phyloP scores from a whole-genome alignment of 441 rosid genomes.

The Flueggea neowawraea region DNA sequence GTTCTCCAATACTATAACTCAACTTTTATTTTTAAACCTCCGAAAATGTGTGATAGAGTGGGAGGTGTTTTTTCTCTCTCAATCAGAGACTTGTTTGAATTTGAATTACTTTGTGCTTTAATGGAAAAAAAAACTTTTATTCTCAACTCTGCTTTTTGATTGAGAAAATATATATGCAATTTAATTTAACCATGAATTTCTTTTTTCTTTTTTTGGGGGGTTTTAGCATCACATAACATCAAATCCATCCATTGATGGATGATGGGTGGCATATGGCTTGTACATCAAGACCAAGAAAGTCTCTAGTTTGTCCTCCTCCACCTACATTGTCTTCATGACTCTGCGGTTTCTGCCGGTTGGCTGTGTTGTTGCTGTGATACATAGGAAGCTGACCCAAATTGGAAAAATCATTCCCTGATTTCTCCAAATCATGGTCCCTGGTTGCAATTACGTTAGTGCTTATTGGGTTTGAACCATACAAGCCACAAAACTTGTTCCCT shows the following conservation, averaged over 20 bases:
- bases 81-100: no score
- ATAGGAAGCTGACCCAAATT: slow-evolving; percentile 40
- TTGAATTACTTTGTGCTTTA: no score
- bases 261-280: slow-evolving; percentile 56
- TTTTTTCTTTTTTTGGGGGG: no score
- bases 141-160: no score
- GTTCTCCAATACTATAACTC: no score
- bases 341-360: slow-evolving; percentile 55
- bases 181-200: background rate
- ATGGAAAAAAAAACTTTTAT: no score
- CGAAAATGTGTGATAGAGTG: no score
- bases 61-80: no score
- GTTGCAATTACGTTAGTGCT: background rate
- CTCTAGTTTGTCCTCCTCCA: slow-evolving; percentile 75
- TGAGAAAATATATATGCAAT: no score
- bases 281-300: slow-evolving; percentile 85
- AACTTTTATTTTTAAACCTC: no score
- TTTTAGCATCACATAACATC: slow-evolving; percentile 10
- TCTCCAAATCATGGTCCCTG: slow-evolving; percentile 9
- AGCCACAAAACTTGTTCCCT: slow-evolving; percentile 46
- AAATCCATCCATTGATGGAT: slow-evolving; percentile 83
- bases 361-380: slow-evolving; percentile 19
- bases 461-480: slow-evolving; percentile 46
- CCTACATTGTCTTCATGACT: slow-evolving; percentile 29
- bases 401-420: slow-evolving; percentile 6